A percentile compares a stretch with the other conserved stretches of the same genome.
phyloP scores from a whole-genome alignment of 1,284 basidiomycete species.

The Microbotryum lychnidis-dioicae region DNA sequence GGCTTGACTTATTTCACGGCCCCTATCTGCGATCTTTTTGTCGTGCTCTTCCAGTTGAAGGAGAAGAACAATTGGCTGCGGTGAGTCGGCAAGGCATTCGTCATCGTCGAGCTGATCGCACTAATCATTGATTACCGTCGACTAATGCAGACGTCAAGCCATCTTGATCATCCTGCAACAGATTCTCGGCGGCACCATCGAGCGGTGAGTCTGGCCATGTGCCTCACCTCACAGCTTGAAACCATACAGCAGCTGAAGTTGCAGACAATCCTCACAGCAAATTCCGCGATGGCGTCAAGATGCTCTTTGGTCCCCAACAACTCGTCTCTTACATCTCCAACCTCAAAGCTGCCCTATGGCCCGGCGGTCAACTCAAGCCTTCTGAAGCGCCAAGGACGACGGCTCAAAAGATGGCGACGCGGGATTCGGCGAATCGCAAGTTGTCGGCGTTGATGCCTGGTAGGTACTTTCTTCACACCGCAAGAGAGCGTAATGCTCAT shows the following conservation, averaged over 20 bases:
- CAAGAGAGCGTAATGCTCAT: not conserved
- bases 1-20: conserved; percentile 57
- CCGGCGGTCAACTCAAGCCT: conserved; percentile 62
- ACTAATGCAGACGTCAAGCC: conserved; percentile 61
- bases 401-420: conserved; percentile 68
- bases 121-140: conserved; percentile 18
- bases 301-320: conserved; percentile 56
- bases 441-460: conserved; percentile 83
- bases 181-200: conserved; percentile 87
- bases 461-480: conserved; percentile 44
- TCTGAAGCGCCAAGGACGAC: conserved; percentile 57
- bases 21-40: conserved; percentile 85
- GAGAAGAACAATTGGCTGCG: conserved; percentile 87
- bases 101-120: no score
- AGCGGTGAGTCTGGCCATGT: conserved; percentile 53
- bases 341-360: conserved; percentile 72
- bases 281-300: conserved; percentile 66
- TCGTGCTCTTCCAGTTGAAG: conserved; percentile 88
- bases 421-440: conserved; percentile 78
- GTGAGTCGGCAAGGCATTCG: no score
- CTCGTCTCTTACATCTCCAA: conserved; percentile 57
- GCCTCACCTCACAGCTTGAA: not conserved
- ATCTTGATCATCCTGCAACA: conserved; percentile 94
- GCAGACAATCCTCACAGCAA: conserved; percentile 51
- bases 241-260: not conserved